Conservation (phyloP, 106 monocot species). For the Triglochin maritima region DNA sequence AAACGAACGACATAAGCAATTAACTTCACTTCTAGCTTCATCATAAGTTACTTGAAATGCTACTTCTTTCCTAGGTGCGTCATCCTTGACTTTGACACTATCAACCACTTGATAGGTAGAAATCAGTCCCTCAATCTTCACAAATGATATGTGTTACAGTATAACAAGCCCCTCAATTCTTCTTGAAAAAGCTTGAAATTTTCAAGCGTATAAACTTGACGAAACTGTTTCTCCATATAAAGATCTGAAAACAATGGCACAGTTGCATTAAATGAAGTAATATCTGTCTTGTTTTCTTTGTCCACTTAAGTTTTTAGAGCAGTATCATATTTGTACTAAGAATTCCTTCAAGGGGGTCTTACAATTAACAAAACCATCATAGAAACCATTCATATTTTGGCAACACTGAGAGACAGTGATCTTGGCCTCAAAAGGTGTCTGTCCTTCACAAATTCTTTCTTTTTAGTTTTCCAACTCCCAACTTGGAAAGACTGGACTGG, state of each 20-base stretch:
- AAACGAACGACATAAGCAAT: slow-evolving; percentile 55
- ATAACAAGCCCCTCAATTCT: slow-evolving; percentile 61
- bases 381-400: slow-evolving; percentile 27
- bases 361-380: slow-evolving; percentile 47
- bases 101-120: slow-evolving; percentile 56
- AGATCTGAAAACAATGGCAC: slow-evolving; percentile 40
- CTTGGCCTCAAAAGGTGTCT: slow-evolving; percentile 50
- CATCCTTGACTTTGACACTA: slow-evolving; percentile 56
- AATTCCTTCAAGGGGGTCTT: slow-evolving; percentile 66
- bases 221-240: slow-evolving; percentile 73
- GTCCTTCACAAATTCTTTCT: no score
- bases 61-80: slow-evolving; percentile 38
- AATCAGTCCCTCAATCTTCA: slow-evolving; percentile 25
- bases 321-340: slow-evolving; percentile 44
- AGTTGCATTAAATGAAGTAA: slow-evolving; percentile 32
- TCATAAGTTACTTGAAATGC: slow-evolving; percentile 45
- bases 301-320: slow-evolving; percentile 43
- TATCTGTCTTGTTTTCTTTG: slow-evolving; percentile 52
- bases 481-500: no score
- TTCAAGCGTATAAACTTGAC: slow-evolving; percentile 53
- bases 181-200: slow-evolving; percentile 77
- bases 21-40: slow-evolving; percentile 21
- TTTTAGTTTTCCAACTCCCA: no score
- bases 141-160: slow-evolving; percentile 41
- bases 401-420: slow-evolving; percentile 47